phyloP scores from a whole-genome alignment of 495 filamentous ascomycete genomes.

The Annulohypoxylon moriforme region DNA sequence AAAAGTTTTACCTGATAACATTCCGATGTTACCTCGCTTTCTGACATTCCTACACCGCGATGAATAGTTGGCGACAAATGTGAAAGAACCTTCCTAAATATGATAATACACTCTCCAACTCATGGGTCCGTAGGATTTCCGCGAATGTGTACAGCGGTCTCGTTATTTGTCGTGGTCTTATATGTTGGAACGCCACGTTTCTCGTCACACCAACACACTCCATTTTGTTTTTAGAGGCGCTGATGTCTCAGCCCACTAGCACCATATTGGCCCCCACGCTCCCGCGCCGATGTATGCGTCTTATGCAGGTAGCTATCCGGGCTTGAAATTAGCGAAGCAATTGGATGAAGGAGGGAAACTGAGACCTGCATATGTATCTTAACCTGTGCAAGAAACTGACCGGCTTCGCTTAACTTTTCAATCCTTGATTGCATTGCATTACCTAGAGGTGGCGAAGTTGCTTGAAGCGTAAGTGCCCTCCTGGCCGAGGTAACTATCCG shows the following conservation, averaged over 20 bases:
- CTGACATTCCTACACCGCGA: not conserved
- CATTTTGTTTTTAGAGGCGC: not conserved
- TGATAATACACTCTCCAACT: not conserved
- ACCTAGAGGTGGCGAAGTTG: not conserved
- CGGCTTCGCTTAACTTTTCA: not conserved
- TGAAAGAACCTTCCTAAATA: not conserved
- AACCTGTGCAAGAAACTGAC: not conserved
- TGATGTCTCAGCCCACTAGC: not conserved
- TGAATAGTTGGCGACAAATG: not conserved
- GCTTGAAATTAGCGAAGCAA: not conserved
- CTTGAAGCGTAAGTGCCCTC: not conserved
- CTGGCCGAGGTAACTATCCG: not conserved
- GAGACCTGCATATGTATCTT: not conserved
- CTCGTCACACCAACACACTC: not conserved
- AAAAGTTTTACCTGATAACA: not conserved
- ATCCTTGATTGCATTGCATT: not conserved
- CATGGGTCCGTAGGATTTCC: not conserved
- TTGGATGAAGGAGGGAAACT: not conserved
- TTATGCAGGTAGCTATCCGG: not conserved
- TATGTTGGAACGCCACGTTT: not conserved
- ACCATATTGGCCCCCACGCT: too few relatives aligned
- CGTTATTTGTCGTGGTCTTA: not conserved
- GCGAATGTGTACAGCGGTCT: not conserved
- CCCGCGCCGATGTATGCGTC: not conserved
- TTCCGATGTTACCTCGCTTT: not conserved